Conservation (phyloP, 2,329 filamentous ascomycete species). For the Teratosphaeria gauchensis region DNA sequence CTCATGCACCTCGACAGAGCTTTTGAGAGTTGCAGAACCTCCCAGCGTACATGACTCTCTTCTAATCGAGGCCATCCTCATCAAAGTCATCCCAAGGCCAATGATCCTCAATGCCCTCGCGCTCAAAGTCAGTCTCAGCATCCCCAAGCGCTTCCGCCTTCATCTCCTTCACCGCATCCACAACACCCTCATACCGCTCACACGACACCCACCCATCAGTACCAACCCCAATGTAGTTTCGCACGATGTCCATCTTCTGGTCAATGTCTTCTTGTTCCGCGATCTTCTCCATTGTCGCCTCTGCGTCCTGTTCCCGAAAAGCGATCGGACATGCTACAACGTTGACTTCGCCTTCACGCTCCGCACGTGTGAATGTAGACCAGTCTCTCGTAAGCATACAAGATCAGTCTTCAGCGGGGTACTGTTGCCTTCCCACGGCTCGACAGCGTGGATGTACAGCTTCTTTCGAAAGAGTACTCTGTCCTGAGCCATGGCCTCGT, state of each 20-base stretch:
- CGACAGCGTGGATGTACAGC: slow-evolving; percentile 11
- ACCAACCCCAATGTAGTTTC: slow-evolving; percentile 10
- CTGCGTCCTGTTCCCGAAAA: slow-evolving; percentile 7
- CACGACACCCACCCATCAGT: slow-evolving; percentile 16
- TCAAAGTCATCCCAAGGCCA: slow-evolving; percentile 24
- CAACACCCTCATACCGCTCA: slow-evolving; percentile 14
- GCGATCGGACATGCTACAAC: slow-evolving; percentile 8
- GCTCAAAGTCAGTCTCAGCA: slow-evolving; percentile 12
- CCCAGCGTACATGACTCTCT: too few relatives aligned
- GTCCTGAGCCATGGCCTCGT: slow-evolving; percentile 10
- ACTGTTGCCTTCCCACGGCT: slow-evolving; percentile 20
- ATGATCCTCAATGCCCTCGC: slow-evolving; percentile 6
- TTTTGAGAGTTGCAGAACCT: too few relatives aligned
- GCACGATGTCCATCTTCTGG: slow-evolving; percentile 14
- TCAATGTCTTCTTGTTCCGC: slow-evolving; percentile 17
- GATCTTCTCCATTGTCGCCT: slow-evolving; percentile 14
- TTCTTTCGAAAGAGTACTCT: slow-evolving; percentile 9
- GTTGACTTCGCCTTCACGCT: neutral
- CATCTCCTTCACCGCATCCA: slow-evolving; percentile 10
- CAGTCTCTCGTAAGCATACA: slow-evolving; percentile 5
- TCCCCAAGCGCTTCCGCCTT: slow-evolving; percentile 14
- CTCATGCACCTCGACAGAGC: too few relatives aligned
- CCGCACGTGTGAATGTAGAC: slow-evolving; percentile 2
- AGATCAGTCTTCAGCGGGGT: slow-evolving; percentile 16
- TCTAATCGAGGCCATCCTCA: too few relatives aligned